Evolutionary conservation across 176 grass and related monocot species (phyloP).

Genomic region (Oryza glumipatula): DNA sequence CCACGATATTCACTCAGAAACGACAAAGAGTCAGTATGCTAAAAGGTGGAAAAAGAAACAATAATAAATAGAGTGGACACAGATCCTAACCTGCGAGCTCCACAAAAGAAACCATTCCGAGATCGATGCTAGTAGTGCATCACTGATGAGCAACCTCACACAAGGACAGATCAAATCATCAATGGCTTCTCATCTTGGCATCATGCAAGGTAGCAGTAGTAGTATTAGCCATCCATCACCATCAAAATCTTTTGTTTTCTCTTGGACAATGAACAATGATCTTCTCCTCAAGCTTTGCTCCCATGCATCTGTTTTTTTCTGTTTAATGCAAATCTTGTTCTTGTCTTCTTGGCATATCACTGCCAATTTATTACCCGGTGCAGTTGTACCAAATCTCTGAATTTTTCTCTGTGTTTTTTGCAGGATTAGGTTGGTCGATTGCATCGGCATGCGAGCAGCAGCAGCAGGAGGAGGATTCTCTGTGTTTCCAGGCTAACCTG

Average conservation of each 20-base stretch:
- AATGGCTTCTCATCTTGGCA: background rate
- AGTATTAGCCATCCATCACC: background rate
- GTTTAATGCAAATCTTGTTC: background rate
- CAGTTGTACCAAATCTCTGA: background rate
- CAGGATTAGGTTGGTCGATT: slow-evolving; percentile 29
- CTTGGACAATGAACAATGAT: background rate
- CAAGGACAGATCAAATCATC: background rate
- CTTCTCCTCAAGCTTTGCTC: background rate
- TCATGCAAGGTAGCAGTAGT: background rate
- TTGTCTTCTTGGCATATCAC: background rate
- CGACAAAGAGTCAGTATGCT: background rate
- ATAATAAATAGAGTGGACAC: background rate
- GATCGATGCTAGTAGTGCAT: background rate
- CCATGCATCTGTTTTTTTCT: background rate
- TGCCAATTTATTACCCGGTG: background rate
- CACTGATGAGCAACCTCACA: background rate
- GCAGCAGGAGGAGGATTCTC: slow-evolving; percentile 30
- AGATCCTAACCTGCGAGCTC: background rate
- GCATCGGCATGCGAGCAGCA: background rate
- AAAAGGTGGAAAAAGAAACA: background rate
- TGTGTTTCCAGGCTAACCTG: slow-evolving; percentile 40
- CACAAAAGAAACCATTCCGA: background rate
- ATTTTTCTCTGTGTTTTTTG: background rate
- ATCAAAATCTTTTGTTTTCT: background rate
- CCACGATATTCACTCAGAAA: background rate